Percentiles rank a stretch among this genome's conserved stretches.
Conservation (phyloP, 2,329 filamentous ascomycete species). For the Penicillium paneum region DNA sequence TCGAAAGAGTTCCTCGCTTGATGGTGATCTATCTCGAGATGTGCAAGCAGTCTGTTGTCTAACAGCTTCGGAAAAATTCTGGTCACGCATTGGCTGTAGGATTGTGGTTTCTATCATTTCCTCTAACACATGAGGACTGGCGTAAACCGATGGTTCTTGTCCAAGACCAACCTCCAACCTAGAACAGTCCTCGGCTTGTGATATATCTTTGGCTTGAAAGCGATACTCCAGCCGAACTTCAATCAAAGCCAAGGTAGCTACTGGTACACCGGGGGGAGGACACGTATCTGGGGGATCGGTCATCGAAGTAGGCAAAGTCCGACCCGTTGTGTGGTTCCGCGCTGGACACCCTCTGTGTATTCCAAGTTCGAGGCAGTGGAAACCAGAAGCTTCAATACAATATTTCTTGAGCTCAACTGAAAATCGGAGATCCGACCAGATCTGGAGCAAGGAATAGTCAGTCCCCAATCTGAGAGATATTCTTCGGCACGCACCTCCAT, state of each 20-base stretch:
- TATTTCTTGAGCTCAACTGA: slow-evolving; percentile 17
- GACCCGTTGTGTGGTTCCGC: not conserved
- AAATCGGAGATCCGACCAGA: slow-evolving; percentile 34
- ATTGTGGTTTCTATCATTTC: not conserved
- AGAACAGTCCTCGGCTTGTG: too few relatives aligned
- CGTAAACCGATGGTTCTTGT: not conserved
- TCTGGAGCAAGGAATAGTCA: slow-evolving; percentile 15
- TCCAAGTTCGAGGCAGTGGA: slow-evolving; percentile 21
- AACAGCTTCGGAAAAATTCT: not conserved
- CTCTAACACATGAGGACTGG: not conserved
- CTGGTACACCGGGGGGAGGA: slow-evolving; percentile 17
- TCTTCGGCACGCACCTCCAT: slow-evolving; percentile 20
- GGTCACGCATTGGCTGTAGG: not conserved
- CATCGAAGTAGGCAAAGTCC: slow-evolving; percentile 19
- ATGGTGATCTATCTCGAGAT: not conserved
- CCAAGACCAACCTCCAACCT: too few relatives aligned
- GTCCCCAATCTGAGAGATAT: not conserved
- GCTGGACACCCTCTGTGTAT: slow-evolving; percentile 13
- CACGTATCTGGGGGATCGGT: slow-evolving; percentile 12
- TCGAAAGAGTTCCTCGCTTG: slow-evolving; percentile 5
- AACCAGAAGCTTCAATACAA: not conserved
- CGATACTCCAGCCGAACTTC: slow-evolving; percentile 20
- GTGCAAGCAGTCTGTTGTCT: not conserved
- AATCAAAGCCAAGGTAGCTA: slow-evolving; percentile 21
- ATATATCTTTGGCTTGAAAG: not conserved